Evolutionary conservation across 2,329 filamentous ascomycete species (phyloP).

Genomic region (Fusarium agapanthi): DNA sequence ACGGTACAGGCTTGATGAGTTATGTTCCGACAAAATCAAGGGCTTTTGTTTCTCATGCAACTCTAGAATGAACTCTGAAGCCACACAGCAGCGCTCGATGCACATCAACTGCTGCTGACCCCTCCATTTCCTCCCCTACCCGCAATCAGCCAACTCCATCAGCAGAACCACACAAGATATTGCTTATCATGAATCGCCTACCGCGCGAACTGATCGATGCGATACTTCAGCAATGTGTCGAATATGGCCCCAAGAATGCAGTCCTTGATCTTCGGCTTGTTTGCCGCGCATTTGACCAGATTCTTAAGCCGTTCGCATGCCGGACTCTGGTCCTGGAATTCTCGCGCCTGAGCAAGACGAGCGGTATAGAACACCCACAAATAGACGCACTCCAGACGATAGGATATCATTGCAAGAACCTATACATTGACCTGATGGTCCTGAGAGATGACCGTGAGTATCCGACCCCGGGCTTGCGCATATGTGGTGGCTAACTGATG

Average conservation of each 20-base stretch:
- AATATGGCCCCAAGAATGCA: slow-evolving; percentile 54
- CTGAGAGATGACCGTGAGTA: slow-evolving; percentile 59
- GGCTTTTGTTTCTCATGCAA: neutral
- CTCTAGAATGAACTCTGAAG: neutral
- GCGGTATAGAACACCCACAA: slow-evolving; percentile 45
- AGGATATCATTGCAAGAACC: slow-evolving; percentile 57
- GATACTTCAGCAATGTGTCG: slow-evolving; percentile 56
- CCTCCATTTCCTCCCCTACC: slow-evolving; percentile 5
- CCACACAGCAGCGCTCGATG: slow-evolving; percentile 11
- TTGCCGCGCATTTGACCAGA: slow-evolving; percentile 58
- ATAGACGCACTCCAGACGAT: slow-evolving; percentile 55
- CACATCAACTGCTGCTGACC: slow-evolving; percentile 17
- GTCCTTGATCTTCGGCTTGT: slow-evolving; percentile 58
- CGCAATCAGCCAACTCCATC: neutral
- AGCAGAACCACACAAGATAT: neutral
- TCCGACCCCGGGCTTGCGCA: neutral
- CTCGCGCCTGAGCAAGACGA: slow-evolving; percentile 54
- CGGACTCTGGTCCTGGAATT: slow-evolving; percentile 61
- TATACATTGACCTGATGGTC: slow-evolving; percentile 63
- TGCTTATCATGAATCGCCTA: slow-evolving; percentile 53
- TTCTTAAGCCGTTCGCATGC: slow-evolving; percentile 56
- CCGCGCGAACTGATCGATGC: slow-evolving; percentile 58
- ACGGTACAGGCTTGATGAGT: neutral
- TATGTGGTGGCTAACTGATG: slow-evolving; percentile 19
- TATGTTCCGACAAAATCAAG: neutral